phyloP scores from a whole-genome alignment of 345 rosid species.

The Eucalyptus pauciflora region DNA sequence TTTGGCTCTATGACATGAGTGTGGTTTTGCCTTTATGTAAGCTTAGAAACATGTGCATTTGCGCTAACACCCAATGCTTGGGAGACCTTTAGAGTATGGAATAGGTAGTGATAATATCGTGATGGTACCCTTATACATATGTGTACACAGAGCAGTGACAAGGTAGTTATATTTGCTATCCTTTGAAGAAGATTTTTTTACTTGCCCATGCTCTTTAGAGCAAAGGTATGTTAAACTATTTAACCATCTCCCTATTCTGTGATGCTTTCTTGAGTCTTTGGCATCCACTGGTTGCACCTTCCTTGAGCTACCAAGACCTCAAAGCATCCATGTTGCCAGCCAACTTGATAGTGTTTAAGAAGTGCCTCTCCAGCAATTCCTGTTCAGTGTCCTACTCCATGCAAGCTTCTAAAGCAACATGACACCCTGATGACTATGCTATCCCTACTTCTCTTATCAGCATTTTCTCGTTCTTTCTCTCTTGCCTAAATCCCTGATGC shows the following conservation, averaged over 20 bases:
- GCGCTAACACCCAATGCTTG: neutral
- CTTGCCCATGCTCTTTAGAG: neutral
- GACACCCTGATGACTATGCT: neutral
- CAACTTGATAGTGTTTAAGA: neutral
- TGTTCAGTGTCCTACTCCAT: neutral
- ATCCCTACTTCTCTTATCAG: neutral
- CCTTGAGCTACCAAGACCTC: neutral
- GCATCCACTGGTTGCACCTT: neutral
- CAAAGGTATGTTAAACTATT: neutral
- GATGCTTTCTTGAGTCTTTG: neutral
- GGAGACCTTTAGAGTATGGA: neutral
- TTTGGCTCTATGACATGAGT: slow-evolving; percentile 3
- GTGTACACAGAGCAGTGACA: neutral
- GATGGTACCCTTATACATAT: neutral
- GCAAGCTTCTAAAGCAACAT: neutral
- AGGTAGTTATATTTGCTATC: neutral
- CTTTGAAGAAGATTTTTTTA: neutral
- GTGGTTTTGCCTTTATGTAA: neutral
- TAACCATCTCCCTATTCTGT: neutral
- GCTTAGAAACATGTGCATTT: neutral
- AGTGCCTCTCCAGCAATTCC: neutral
- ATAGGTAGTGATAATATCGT: neutral
- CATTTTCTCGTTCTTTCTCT: neutral
- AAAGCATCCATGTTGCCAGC: neutral
- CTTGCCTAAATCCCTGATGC: neutral